A percentile compares a stretch with the other conserved stretches of the same genome.
These are phyloP conservation scores for Termitomyces eurrhizus DNA, from an alignment of 768 basidiomycete genomes.

Conservation along the genomic window DNA sequence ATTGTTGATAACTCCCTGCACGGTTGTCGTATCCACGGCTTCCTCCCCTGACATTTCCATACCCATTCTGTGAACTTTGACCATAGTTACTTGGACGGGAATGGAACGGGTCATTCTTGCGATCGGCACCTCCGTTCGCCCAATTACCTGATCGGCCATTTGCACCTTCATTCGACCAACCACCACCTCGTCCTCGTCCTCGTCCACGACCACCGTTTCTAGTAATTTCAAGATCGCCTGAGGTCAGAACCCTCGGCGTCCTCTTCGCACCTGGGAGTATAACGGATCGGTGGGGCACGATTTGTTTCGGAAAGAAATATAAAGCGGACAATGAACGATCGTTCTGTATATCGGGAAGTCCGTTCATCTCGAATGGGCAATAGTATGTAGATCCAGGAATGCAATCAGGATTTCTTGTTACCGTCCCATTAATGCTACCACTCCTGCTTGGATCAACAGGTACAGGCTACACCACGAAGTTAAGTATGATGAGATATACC, in stretches of 20 bases:
- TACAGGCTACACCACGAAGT: slow-evolving; percentile 53
- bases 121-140: slow-evolving; percentile 28
- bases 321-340: slow-evolving; percentile 84
- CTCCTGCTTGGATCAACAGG: slow-evolving; percentile 65
- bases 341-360: slow-evolving; percentile 76
- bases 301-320: slow-evolving; percentile 88
- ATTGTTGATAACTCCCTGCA: slow-evolving; percentile 31
- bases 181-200: slow-evolving; percentile 43
- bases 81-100: slow-evolving; percentile 37
- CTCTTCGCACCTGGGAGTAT: slow-evolving; percentile 71
- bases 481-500: slow-evolving; percentile 1
- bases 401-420: slow-evolving; percentile 81
- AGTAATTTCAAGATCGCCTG: slow-evolving; percentile 68
- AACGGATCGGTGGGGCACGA: slow-evolving; percentile 79
- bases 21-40: slow-evolving; percentile 28
- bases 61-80: slow-evolving; percentile 18
- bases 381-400: slow-evolving; percentile 91
- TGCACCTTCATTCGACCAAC: slow-evolving; percentile 17
- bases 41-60: slow-evolving; percentile 25
- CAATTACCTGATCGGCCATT: slow-evolving; percentile 21
- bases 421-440: slow-evolving; percentile 75
- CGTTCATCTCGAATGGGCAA: slow-evolving; percentile 57
- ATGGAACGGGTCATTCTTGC: slow-evolving; percentile 47
- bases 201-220: slow-evolving; percentile 51
- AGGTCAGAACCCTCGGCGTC: slow-evolving; percentile 55